These are phyloP conservation scores for Pichia norvegensis DNA, from an alignment of 1,139 yeast genomes.

Conservation along the genomic window DNA sequence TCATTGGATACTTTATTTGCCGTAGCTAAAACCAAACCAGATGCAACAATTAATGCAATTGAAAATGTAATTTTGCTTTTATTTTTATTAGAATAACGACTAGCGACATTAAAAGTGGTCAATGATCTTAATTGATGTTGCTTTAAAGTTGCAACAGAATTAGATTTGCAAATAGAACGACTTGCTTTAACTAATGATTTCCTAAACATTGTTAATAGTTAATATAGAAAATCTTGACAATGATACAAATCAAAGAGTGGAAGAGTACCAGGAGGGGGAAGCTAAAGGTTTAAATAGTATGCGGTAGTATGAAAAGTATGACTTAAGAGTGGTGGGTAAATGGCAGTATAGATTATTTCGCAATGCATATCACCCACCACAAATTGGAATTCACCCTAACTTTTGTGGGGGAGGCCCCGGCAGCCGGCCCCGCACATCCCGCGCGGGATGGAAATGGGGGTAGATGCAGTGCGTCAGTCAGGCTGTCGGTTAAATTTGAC, in stretches of 20 bases:
- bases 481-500: too few species aligned
- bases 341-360: neutral
- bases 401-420: neutral
- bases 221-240: too few species aligned
- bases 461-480: too few species aligned
- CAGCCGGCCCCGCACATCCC: neutral
- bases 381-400: neutral
- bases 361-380: too few species aligned
- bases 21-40: neutral
- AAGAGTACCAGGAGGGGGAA: neutral
- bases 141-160: neutral
- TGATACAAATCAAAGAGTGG: too few species aligned
- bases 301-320: neutral
- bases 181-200: neutral
- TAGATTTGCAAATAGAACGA: neutral
- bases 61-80: neutral
- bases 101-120: neutral
- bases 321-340: neutral
- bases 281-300: neutral
- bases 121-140: neutral
- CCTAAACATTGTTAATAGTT: neutral
- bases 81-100: neutral
- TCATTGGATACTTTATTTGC: conserved; percentile 5
- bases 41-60: conserved; percentile 11
- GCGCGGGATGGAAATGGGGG: neutral